phyloP scores from a whole-genome alignment of 495 filamentous ascomycete genomes.

The Endocarpon pusillum region DNA sequence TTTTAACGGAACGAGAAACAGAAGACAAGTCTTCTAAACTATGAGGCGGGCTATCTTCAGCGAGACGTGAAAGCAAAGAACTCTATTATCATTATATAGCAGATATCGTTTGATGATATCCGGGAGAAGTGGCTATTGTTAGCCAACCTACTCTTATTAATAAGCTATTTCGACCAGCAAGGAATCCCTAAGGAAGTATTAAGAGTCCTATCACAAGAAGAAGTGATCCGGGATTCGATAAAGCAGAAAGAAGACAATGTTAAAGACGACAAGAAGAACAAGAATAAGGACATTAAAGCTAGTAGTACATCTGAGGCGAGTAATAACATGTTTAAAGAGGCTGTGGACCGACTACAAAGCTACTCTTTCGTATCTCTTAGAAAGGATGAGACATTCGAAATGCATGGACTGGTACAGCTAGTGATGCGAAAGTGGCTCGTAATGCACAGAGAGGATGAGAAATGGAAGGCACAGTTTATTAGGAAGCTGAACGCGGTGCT shows the following conservation, averaged over 20 bases:
- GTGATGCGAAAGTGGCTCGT: constrained; percentile 12
- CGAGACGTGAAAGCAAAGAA: constrained; percentile 9
- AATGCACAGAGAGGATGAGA: constrained; percentile 14
- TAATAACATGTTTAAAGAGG: constrained; percentile 22
- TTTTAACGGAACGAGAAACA: constrained; percentile 15
- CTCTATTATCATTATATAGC: constrained; percentile 15
- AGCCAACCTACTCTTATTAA: constrained; percentile 11
- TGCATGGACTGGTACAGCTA: constrained; percentile 13
- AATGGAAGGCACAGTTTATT: constrained; percentile 17
- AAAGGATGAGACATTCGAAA: constrained; percentile 6
- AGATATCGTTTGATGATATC: constrained; percentile 18
- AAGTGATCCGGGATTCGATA: constrained; percentile 15
- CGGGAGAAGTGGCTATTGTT: constrained; percentile 4
- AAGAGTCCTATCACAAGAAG: constrained; percentile 6
- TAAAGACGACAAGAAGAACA: constrained; percentile 6
- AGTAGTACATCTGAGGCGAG: constrained; percentile 7
- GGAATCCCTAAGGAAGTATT: constrained; percentile 5
- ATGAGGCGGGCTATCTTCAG: constrained; percentile 15
- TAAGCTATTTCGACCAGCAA: constrained; percentile 13
- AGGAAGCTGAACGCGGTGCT: constrained; percentile 19
- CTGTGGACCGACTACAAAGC: constrained; percentile 20
- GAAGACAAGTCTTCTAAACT: constrained; percentile 3
- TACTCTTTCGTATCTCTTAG: constrained; percentile 23
- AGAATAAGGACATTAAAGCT: constrained; percentile 14
- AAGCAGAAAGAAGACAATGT: constrained; percentile 7